A percentile compares a stretch with the other conserved stretches of the same genome.
phyloP scores from a whole-genome alignment of 1,284 basidiomycete species.

The Cutaneotrichosporon daszewskae region DNA sequence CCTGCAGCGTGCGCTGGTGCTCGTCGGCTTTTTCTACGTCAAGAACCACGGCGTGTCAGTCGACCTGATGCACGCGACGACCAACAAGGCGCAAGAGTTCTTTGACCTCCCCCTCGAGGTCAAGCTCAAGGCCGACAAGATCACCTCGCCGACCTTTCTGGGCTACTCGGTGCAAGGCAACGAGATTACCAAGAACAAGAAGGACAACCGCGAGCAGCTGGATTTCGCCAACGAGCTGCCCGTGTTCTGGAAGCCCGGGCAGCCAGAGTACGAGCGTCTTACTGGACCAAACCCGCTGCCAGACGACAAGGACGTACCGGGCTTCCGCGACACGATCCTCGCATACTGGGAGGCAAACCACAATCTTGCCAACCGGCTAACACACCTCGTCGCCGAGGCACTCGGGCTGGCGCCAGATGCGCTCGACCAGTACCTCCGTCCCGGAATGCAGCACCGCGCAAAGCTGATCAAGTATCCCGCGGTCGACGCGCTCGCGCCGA shows the following conservation, averaged over 20 bases:
- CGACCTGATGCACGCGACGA: constrained; percentile 7
- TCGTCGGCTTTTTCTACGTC: constrained; percentile 19
- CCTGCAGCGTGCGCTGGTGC: constrained; percentile 12
- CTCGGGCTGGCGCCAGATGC: constrained; percentile 10
- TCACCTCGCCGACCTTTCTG: constrained; percentile 17
- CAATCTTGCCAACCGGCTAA: constrained; percentile 11
- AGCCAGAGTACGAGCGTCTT: constrained; percentile 13
- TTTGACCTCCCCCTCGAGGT: constrained; percentile 30
- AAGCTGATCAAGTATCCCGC: constrained; percentile 21
- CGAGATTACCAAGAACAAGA: constrained; percentile 20
- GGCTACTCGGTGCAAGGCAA: constrained; percentile 18
- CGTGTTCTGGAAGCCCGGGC: constrained; percentile 9
- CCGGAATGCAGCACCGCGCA: constrained; percentile 16
- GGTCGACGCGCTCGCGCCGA: constrained; percentile 10
- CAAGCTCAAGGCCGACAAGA: constrained; percentile 33
- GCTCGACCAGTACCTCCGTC: constrained; percentile 10
- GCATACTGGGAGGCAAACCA: constrained; percentile 6
- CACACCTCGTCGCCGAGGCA: constrained; percentile 9
- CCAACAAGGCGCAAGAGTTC: constrained; percentile 11
- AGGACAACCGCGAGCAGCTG: constrained; percentile 20
- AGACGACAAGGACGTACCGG: constrained; percentile 3
- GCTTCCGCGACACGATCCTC: constrained; percentile 8
- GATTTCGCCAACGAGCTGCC: constrained; percentile 20
- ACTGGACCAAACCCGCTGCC: constrained; percentile 17
- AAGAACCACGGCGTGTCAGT: constrained; percentile 14